A percentile compares a stretch with the other conserved stretches of the same genome.
Evolutionary conservation across 1,284 basidiomycete genomes (phyloP).

Genomic region (Cutaneotrichosporon sp.): DNA sequence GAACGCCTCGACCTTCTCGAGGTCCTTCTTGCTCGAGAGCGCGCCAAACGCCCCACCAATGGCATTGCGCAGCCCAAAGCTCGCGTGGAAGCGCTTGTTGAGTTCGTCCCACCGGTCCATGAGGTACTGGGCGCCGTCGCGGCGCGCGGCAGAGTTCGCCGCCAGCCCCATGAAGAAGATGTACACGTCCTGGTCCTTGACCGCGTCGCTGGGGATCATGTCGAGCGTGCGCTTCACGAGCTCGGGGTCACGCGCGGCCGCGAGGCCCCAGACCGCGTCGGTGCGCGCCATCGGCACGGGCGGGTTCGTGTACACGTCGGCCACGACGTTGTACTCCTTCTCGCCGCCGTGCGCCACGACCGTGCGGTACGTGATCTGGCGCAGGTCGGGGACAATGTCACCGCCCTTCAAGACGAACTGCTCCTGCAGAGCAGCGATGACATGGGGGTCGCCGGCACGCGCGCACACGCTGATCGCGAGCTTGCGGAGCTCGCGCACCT

Average conservation of each 20-base stretch:
- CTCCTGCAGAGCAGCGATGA: conserved; percentile 68
- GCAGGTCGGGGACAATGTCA: conserved; percentile 76
- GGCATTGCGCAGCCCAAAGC: conserved; percentile 58
- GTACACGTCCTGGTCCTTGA: conserved; percentile 66
- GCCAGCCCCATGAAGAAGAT: conserved; percentile 56
- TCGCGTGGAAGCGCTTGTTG: conserved; percentile 69
- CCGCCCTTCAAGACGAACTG: conserved; percentile 76
- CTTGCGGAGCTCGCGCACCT: conserved; percentile 73
- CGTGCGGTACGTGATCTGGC: conserved; percentile 50
- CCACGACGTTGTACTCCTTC: conserved; percentile 73
- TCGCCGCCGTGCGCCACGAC: conserved; percentile 72
- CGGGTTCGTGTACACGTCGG: conserved; percentile 69
- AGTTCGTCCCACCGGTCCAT: conserved; percentile 66
- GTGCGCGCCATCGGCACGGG: conserved; percentile 69
- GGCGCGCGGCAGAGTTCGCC: conserved; percentile 41
- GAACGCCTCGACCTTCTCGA: conserved; percentile 67
- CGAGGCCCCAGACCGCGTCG: conserved; percentile 62
- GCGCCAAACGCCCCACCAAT: conserved; percentile 61
- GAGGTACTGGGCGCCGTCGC: conserved; percentile 55
- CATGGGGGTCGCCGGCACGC: conserved; percentile 64
- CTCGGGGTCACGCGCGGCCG: conserved; percentile 40
- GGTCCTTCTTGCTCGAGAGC: conserved; percentile 70
- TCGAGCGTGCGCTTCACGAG: conserved; percentile 63
- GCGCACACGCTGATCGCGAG: conserved; percentile 70
- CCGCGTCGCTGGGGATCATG: conserved; percentile 58